Conservation (phyloP, 306 rosid species). For the Inga leiocalycina region DNA sequence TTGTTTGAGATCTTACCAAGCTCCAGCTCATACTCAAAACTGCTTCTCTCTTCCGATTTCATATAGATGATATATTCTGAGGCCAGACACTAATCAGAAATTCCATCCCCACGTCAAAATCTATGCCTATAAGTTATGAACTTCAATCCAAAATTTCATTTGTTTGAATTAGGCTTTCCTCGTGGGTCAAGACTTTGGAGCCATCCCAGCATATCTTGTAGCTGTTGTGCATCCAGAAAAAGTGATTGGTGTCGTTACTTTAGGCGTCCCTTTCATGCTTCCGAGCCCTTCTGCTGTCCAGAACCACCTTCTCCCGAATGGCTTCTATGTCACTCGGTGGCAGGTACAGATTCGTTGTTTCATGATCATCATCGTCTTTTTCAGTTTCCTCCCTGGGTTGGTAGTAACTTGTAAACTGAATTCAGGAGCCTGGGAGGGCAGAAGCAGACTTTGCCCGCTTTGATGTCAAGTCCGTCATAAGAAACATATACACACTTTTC, state of each 20-base stretch:
- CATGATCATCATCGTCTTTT: not conserved
- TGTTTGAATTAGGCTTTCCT: slow-evolving; percentile 47
- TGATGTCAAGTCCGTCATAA: slow-evolving; percentile 51
- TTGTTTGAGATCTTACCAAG: not conserved
- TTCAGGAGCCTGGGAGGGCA: slow-evolving; percentile 57
- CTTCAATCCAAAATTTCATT: not conserved
- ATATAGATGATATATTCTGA: not conserved
- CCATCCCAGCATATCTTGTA: slow-evolving; percentile 47
- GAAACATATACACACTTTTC: slow-evolving; percentile 62
- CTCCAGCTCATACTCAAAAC: not conserved
- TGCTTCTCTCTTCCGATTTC: not conserved
- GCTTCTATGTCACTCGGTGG: slow-evolving; percentile 57
- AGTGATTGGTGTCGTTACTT: slow-evolving; percentile 48
- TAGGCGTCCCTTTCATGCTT: slow-evolving; percentile 54
- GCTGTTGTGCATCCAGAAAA: slow-evolving; percentile 50
- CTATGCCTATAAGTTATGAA: not conserved
- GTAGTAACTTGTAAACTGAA: not conserved
- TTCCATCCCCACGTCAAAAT: not conserved
- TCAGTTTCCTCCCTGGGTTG: not conserved
- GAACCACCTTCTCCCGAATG: slow-evolving; percentile 57
- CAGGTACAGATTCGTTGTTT: slow-evolving; percentile 38
- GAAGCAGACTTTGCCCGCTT: slow-evolving; percentile 65
- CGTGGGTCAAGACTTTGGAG: slow-evolving; percentile 64
- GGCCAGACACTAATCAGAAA: not conserved
- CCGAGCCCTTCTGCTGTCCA: slow-evolving; percentile 47